Evolutionary conservation across 306 rosid species (phyloP).

Genomic region (Pachyrhizus erosus): DNA sequence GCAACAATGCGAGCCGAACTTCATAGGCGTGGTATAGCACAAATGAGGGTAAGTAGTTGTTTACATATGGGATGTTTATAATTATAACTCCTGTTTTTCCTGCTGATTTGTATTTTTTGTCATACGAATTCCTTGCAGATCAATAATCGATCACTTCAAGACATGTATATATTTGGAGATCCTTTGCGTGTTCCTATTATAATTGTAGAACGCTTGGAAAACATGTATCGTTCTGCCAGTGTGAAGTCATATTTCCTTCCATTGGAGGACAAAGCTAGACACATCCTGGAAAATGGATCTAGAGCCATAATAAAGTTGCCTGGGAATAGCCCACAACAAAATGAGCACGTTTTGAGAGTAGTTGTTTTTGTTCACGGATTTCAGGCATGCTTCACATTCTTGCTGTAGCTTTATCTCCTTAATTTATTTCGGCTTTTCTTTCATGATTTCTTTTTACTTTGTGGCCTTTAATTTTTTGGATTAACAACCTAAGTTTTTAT

Average conservation of each 20-base stretch:
- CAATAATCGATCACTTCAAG: slow-evolving; percentile 86
- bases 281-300: slow-evolving; percentile 54
- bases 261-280: slow-evolving; percentile 52
- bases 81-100: slow-evolving; percentile 23
- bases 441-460: slow-evolving; percentile 16
- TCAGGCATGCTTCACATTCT: slow-evolving; percentile 72
- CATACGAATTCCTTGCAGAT: slow-evolving; percentile 63
- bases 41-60: slow-evolving; percentile 72
- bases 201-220: slow-evolving; percentile 74
- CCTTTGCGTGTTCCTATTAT: slow-evolving; percentile 77
- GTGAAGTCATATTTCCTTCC: slow-evolving; percentile 64
- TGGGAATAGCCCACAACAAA: slow-evolving; percentile 44
- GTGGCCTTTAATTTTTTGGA: not conserved
- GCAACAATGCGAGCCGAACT: slow-evolving; percentile 83
- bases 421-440: not conserved
- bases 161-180: slow-evolving; percentile 76
- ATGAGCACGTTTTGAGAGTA: slow-evolving; percentile 68
- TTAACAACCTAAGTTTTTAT: not conserved
- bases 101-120: slow-evolving; percentile 27
- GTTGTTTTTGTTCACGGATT: slow-evolving; percentile 96
- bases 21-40: slow-evolving; percentile 89
- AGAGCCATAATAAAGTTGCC: slow-evolving; percentile 51
- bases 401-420: slow-evolving; percentile 26
- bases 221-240: slow-evolving; percentile 59
- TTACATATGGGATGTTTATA: slow-evolving; percentile 21